These are phyloP conservation scores for Pichia eremophila DNA, from an alignment of 805 yeast genomes.

Conservation along the genomic window DNA sequence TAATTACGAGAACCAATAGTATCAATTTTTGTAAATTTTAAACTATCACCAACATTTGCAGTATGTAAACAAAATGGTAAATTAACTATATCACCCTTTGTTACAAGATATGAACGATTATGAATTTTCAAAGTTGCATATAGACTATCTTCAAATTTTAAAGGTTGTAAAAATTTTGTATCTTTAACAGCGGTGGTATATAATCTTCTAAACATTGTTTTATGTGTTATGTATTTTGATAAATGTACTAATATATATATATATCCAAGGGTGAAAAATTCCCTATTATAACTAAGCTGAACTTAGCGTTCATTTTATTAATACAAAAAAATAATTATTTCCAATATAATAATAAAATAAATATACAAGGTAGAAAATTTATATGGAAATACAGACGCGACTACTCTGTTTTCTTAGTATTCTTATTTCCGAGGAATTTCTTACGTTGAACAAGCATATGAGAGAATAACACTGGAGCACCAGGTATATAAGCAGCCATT, in stretches of 20 bases:
- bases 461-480: slow-evolving; percentile 72
- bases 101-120: slow-evolving; percentile 77
- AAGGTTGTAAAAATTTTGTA: slow-evolving; percentile 33
- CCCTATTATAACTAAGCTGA: no score
- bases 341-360: no score
- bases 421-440: neutral
- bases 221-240: no score
- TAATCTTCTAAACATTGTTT: slow-evolving; percentile 2
- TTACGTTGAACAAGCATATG: slow-evolving; percentile 84
- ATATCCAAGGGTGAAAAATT: no score
- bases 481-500: slow-evolving; percentile 71
- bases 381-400: no score
- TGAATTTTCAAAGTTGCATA: slow-evolving; percentile 81
- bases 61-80: slow-evolving; percentile 71
- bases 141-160: slow-evolving; percentile 57
- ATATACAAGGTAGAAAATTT: no score
- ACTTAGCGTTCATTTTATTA: no score
- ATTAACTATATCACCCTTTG: slow-evolving; percentile 79
- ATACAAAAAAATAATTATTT: no score
- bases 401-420: no score
- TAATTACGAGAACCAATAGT: slow-evolving; percentile 80
- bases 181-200: slow-evolving; percentile 4
- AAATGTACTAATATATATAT: no score
- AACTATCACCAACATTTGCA: slow-evolving; percentile 76
- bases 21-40: slow-evolving; percentile 64